Base-by-base conservation (phyloP, 1,284 basidiomycete genomes). In the Trametes versicolor region DNA sequence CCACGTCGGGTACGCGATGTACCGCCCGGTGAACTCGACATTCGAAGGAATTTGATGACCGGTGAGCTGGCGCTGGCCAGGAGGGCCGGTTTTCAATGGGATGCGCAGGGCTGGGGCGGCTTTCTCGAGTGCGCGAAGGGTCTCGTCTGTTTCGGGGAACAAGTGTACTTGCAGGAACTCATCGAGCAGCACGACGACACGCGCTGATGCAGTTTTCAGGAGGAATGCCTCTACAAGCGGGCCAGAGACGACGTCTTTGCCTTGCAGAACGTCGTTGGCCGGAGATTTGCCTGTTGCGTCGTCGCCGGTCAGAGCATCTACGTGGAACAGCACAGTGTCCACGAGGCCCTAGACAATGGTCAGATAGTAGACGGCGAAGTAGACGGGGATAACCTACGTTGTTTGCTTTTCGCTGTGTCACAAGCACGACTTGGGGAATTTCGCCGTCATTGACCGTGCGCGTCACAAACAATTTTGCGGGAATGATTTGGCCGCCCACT, bases 221-320 rank as follows among this genome's bases (percentile, higher is more conserved):
- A 88, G 74, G 76, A 85, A 92, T 8, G 83, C 83, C 56, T 92
- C 89, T 2, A 86, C 76, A 37, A 87, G 72, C 2, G 86, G 82
- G 0, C 88, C 89, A 8, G 83, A 75, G 50, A 92, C 84, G 34
- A 87, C 74, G 68, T 90, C 88, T 9, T 82, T 71, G 8, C 90
- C 90, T 71, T 89, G 79, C 4, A 93, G 73, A 2, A 83, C 68
- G 27, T 74, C 78, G 8, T 71, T 73, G 13, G 67, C 12, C 3
- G 68, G 36, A 4, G 78, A 77, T 62, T 67, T 73, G 4, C 71
- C 69, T 54, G 67, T 66, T 59, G 81, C 78, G 63, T 91, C 87
- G 32, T 84, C 82, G 27, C 95, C 95, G 0, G 92, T 95, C 49
- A 93, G 77, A 0, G 92, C 92, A 70, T 96, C 85, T 58, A 97